phyloP scores from a whole-genome alignment of 2,329 filamentous ascomycete species.

The Chrysoporthe cubensis region DNA sequence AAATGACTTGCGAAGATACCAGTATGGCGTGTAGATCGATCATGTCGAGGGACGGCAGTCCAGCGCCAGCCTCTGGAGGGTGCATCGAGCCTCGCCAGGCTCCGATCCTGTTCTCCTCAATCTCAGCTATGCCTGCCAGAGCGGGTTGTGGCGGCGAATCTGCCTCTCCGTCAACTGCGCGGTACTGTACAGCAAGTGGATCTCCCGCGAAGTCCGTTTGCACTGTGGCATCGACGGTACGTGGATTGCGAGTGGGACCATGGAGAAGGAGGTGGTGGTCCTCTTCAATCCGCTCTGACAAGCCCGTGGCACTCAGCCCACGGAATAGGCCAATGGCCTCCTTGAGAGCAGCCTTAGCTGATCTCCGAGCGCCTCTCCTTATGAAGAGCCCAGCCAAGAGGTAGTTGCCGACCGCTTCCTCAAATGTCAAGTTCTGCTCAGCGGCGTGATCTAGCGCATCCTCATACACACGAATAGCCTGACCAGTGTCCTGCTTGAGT shows the following conservation, averaged over 20 bases:
- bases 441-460: slow-evolving; percentile 72
- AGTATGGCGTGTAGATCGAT: slow-evolving; percentile 80
- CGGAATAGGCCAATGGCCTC: slow-evolving; percentile 72
- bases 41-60: slow-evolving; percentile 78
- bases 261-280: slow-evolving; percentile 71
- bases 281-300: slow-evolving; percentile 69
- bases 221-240: slow-evolving; percentile 64
- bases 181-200: slow-evolving; percentile 55
- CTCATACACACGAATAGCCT: slow-evolving; percentile 69
- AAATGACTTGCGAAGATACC: slow-evolving; percentile 78
- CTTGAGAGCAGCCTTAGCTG: slow-evolving; percentile 69
- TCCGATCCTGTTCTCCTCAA: slow-evolving; percentile 62
- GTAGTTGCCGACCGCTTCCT: slow-evolving; percentile 75
- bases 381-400: slow-evolving; percentile 74
- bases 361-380: slow-evolving; percentile 65
- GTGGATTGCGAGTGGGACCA: slow-evolving; percentile 61
- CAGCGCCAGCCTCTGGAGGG: slow-evolving; percentile 60
- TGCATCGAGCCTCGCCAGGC: slow-evolving; percentile 67
- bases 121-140: slow-evolving; percentile 50
- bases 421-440: slow-evolving; percentile 67
- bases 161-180: slow-evolving; percentile 50
- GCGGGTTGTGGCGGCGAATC: slow-evolving; percentile 49
- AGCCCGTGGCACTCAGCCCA: slow-evolving; percentile 69
- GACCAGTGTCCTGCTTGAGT: slow-evolving; percentile 58
- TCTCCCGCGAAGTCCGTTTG: slow-evolving; percentile 74